Evolutionary conservation across 192 early-diverging fungal species (phyloP), one percentile per base, ranked within the genome.

Genomic region (Coemansia sp.): DNA sequence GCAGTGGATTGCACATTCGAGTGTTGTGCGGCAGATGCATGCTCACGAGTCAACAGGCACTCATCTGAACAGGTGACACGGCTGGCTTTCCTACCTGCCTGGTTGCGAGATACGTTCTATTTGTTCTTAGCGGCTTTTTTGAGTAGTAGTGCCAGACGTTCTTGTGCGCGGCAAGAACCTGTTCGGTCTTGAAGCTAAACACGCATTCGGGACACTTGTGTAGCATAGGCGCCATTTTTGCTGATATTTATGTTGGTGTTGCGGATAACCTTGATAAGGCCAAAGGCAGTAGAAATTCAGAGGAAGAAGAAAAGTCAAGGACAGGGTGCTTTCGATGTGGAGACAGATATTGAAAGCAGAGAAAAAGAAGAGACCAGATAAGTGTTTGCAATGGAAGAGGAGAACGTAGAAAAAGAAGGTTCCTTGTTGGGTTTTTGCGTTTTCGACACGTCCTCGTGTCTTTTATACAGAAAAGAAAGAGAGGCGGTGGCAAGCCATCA

Each of bases 91-190:
- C 32, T 54, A 22, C 5, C 25, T 54, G 51, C 22, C 32, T 59
- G 57, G 11, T 59, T 14, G 57, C 57, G 17, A 17, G 57, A 6
- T 40, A 59, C 57, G 40, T 59, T 14, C 51, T 54, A 8, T 38
- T 59, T 59, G 38, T 38, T 16, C 39, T 59, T 40, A 12, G n/a
- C 2, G 57, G 16, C 39, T 14, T 39, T 45, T 53, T 58, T n/a
- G 69, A 40, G 39, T 45, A 65, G 71, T 82, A 82, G 65, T 82
- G 79, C 79, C 79, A 82, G 37, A 82, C 79, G 62, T 82, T 68
- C 50, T 68, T 61, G 60, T 82, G 79, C 4, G 68, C 75, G 1
- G 49, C 64, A 20, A 82, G 53, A 9, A 66, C 22, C 42, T 45
- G 51, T 53, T 64, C 62, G 63, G 54, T 67, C 40, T 58, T 50